Base-by-base conservation (phyloP, 2,329 filamentous ascomycete genomes). In the Ophiostoma piceae region DNA sequence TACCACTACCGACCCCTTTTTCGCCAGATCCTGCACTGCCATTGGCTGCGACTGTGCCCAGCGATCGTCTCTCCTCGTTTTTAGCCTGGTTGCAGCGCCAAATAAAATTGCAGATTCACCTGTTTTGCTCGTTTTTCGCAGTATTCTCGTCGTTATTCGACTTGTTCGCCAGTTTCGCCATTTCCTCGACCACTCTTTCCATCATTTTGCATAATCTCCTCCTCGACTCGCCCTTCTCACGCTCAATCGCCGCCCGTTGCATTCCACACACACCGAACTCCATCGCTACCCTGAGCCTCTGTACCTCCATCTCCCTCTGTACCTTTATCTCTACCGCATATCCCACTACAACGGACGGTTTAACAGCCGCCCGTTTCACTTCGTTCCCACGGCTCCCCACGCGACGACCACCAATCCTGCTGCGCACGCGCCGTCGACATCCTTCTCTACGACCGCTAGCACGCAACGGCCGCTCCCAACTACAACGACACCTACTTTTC, bases 311-410 rank as follows among this genome's bases (percentile, higher is more conserved):
- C 29, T 6, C 60, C 60, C 7, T 3, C 32, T 19, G 5, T 35
- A 4, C 16, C 62, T 19, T n/a, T 26, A n/a, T n/a, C n/a, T 22
- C 64, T 41, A 19, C 35, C 35, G 8, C 35, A 9, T 41, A 3
- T 37, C 11, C 64, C 35, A 9, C 47, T 39, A 39, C 47, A 67
- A 71, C 67, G 79, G 81, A 80, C 79, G 81, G 82, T 82, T 75
- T 75, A 77, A 78, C 82, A 80, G 81, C 78, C 78, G 81, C 80
- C 80, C 78, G 77, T 74, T 74, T 76, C 69, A 67, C 70, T 73
- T 79, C 76, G 76, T 79, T 79, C 80, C 81, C 78, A 84, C 82
- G 83, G 82, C 82, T 83, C 79, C 83, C 74, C 78, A 80, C 79
- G 77, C 79, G 74, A 73, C 75, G 71, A 65, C 74, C 71, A 67